phyloP scores from a whole-genome alignment of 768 basidiomycete genomes.

The Paxillus ammoniavirescens region DNA sequence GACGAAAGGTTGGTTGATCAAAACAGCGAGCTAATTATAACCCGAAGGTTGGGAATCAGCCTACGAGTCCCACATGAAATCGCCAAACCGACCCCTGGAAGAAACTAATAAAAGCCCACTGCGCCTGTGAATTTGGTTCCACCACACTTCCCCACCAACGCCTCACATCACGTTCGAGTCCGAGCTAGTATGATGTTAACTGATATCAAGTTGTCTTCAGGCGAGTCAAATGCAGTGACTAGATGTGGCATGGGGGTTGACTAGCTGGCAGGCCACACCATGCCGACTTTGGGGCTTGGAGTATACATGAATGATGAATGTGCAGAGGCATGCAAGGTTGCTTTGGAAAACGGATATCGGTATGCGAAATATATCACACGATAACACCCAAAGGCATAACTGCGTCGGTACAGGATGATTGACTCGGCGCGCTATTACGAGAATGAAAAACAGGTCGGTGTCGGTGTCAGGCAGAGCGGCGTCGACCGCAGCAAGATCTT shows the following conservation, averaged over 20 bases:
- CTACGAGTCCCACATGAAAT: no score
- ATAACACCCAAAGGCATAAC: neutral
- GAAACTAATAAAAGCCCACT: neutral
- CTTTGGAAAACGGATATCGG: constrained; percentile 9
- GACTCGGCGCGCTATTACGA: constrained; percentile 64
- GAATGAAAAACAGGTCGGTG: constrained; percentile 56
- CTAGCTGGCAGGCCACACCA: constrained; percentile 4
- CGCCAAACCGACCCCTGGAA: no score
- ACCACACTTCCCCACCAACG: neutral
- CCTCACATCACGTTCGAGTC: neutral
- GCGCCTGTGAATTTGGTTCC: neutral
- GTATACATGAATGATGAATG: constrained; percentile 9
- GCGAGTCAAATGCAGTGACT: neutral
- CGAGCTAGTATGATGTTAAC: neutral
- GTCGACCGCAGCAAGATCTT: constrained; percentile 53
- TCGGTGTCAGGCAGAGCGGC: constrained; percentile 50
- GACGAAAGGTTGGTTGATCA: no score
- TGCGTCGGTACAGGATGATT: constrained; percentile 25
- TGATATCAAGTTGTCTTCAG: neutral
- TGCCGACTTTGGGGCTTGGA: constrained; percentile 14
- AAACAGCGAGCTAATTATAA: no score
- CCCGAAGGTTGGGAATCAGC: no score
- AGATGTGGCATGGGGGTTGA: neutral
- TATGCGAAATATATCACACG: neutral
- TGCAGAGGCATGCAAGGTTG: constrained; percentile 8